phyloP scores from a whole-genome alignment of 2,329 filamentous ascomycete genomes.

The Fusarium vanettenii region DNA sequence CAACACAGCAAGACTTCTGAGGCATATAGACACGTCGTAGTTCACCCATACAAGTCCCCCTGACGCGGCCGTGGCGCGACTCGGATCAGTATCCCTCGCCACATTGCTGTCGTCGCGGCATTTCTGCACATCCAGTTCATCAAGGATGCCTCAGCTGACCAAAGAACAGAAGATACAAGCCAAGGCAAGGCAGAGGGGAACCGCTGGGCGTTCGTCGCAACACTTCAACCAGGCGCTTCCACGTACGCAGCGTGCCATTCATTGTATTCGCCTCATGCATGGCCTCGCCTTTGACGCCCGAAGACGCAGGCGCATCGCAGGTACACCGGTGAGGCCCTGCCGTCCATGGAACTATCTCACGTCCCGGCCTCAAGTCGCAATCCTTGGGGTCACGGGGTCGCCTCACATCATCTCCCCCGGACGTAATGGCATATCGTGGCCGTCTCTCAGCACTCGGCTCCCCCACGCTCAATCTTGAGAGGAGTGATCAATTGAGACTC shows the following conservation, averaged over 20 bases:
- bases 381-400: slow-evolving; percentile 26
- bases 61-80: slow-evolving; percentile 14
- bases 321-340: slow-evolving; percentile 29
- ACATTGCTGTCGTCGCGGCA: slow-evolving; percentile 2
- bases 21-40: slow-evolving; percentile 16
- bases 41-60: not conserved
- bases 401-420: slow-evolving; percentile 19
- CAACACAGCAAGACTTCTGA: slow-evolving; percentile 8
- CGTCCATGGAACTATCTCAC: not conserved
- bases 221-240: slow-evolving; percentile 28
- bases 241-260: slow-evolving; percentile 19
- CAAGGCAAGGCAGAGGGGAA: not conserved
- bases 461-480: slow-evolving; percentile 11
- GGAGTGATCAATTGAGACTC: slow-evolving; percentile 2
- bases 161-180: not conserved
- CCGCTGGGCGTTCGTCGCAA: not conserved
- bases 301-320: slow-evolving; percentile 12
- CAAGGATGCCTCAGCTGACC: slow-evolving; percentile 13
- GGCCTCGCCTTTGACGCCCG: slow-evolving; percentile 13
- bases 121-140: slow-evolving; percentile 14
- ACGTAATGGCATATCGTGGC: slow-evolving; percentile 23
- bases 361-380: slow-evolving; percentile 3
- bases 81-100: slow-evolving; percentile 1
- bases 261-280: slow-evolving; percentile 5
- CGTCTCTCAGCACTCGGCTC: slow-evolving; percentile 22